Conservation (phyloP, 1,139 yeast genomes). For the Scheffersomyces illinoinensis region DNA sequence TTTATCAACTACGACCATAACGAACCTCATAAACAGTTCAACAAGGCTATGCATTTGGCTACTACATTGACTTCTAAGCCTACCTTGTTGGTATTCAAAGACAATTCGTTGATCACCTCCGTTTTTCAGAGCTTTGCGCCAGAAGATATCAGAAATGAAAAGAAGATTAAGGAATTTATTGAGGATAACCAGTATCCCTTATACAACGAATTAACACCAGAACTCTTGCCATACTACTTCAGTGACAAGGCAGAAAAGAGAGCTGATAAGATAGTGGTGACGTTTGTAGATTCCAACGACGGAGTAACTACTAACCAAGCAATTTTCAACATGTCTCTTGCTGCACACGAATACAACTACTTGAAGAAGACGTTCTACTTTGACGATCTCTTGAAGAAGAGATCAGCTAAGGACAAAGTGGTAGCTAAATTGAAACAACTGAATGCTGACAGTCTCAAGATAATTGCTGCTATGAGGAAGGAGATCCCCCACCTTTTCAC, state of each 20-base stretch:
- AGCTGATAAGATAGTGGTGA: conserved; percentile 51
- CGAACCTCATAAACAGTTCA: conserved; percentile 29
- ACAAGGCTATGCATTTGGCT: conserved; percentile 48
- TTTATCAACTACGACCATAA: conserved; percentile 41
- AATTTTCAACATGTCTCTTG: conserved; percentile 45
- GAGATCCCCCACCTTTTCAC: conserved; percentile 49
- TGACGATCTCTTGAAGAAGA: conserved; percentile 32
- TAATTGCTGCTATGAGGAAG: conserved; percentile 49
- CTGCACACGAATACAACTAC: conserved; percentile 56
- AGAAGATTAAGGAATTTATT: conserved; percentile 51
- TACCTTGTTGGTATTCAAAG: conserved; percentile 58
- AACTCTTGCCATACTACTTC: conserved; percentile 36
- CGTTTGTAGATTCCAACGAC: conserved; percentile 49
- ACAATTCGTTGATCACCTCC: conserved; percentile 51
- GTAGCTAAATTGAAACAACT: conserved; percentile 45
- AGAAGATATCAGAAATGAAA: conserved; percentile 56
- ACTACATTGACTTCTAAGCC: conserved; percentile 61
- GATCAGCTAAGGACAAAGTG: conserved; percentile 43
- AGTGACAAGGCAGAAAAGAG: conserved; percentile 23
- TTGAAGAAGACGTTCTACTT: conserved; percentile 47
- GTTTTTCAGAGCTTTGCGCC: conserved; percentile 63
- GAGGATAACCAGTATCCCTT: conserved; percentile 49
- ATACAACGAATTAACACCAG: conserved; percentile 50
- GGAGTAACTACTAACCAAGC: conserved; percentile 35
- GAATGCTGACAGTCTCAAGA: conserved; percentile 39